Conservation (phyloP, 495 filamentous ascomycete species). For the Hyaloscypha bicolor region DNA sequence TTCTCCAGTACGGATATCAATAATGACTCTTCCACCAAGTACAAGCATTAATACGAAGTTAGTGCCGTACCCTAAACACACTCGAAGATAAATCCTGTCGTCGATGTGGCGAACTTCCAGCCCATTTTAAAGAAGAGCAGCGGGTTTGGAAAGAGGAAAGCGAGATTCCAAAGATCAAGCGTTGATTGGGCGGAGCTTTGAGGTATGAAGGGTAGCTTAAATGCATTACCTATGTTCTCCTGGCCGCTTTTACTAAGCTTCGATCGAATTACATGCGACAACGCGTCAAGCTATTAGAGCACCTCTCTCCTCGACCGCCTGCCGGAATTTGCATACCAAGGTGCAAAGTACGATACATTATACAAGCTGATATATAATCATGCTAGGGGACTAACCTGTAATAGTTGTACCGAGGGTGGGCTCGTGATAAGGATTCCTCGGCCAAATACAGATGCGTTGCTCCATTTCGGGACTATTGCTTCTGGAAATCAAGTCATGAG, state of each 20-base stretch:
- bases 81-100: too few species aligned
- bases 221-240: constrained; percentile 11
- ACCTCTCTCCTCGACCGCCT: constrained; percentile 14
- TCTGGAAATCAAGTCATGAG: too few species aligned
- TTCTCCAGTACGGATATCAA: too few species aligned
- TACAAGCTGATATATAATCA: constrained; percentile 15
- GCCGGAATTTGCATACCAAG: constrained; percentile 14
- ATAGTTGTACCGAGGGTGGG: constrained; percentile 6
- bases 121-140: too few species aligned
- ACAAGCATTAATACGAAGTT: too few species aligned
- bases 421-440: constrained; percentile 12
- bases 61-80: too few species aligned
- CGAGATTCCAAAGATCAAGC: too few species aligned
- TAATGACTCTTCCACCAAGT: too few species aligned
- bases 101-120: too few species aligned
- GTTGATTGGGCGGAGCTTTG: too few species aligned
- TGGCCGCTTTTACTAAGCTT: constrained; percentile 13
- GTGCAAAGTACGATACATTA: constrained; percentile 9
- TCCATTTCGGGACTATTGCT: constrained; percentile 15
- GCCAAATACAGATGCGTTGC: constrained; percentile 5
- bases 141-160: too few species aligned
- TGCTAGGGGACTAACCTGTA: constrained; percentile 6
- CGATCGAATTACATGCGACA: constrained; percentile 12
- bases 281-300: constrained; percentile 15
- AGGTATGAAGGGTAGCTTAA: neutral